Evolutionary conservation across 208 protist species (phyloP).

Genomic region (Porcisia hertigi): DNA sequence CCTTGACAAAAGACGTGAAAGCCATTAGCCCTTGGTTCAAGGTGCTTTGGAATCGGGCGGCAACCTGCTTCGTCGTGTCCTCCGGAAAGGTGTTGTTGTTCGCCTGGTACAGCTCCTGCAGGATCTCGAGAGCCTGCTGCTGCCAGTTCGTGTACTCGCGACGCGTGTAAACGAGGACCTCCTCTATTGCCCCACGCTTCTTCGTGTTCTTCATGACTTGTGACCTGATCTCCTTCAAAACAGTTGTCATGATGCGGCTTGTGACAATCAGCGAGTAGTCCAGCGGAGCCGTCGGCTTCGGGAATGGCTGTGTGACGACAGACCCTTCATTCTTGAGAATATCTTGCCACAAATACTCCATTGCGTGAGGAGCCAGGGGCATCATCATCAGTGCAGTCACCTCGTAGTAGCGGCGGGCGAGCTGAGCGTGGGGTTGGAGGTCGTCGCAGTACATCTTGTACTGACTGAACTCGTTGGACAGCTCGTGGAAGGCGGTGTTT

Average conservation of each 20-base stretch:
- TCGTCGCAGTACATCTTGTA: constrained; percentile 92
- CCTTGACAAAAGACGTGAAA: constrained; percentile 84
- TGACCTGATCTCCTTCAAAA: constrained; percentile 86
- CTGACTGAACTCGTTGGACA: constrained; percentile 91
- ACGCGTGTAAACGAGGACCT: constrained; percentile 79
- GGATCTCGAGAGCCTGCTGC: constrained; percentile 66
- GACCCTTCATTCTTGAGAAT: constrained; percentile 71
- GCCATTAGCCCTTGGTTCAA: constrained; percentile 85
- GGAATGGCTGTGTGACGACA: constrained; percentile 68
- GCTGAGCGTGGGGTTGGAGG: constrained; percentile 57
- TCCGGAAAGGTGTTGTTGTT: constrained; percentile 62
- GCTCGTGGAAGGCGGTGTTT: constrained; percentile 94
- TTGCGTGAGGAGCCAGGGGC: constrained; percentile 97
- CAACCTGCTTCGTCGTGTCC: constrained; percentile 61
- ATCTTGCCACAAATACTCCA: constrained; percentile 95
- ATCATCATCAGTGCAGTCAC: constrained; percentile 92
- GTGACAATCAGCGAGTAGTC: constrained; percentile 74
- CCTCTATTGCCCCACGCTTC: constrained; percentile 69
- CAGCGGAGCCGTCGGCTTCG: constrained; percentile 60
- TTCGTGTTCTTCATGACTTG: constrained; percentile 81
- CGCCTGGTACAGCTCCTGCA: constrained; percentile 57
- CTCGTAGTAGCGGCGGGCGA: constrained; percentile 93
- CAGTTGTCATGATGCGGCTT: constrained; percentile 80
- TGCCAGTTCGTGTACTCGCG: constrained; percentile 75
- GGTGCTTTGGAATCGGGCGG: constrained; percentile 28